phyloP scores from a whole-genome alignment of 176 grass and related monocot genomes.

The Cocos nucifera region DNA sequence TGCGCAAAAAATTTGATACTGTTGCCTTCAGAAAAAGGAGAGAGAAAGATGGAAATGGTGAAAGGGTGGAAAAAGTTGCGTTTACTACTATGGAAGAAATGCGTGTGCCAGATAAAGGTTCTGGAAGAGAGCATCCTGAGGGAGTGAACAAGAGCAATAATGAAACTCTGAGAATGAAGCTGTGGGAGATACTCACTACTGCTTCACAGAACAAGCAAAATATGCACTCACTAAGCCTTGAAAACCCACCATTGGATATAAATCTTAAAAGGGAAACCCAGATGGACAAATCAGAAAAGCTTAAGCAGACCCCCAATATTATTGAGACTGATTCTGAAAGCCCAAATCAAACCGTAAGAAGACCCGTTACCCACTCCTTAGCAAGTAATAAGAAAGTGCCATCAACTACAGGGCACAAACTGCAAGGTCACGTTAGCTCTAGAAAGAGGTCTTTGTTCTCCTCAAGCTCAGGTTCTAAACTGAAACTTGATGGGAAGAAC shows the following conservation, averaged over 20 bases:
- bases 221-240: slow-evolving; percentile 17
- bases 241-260: neutral
- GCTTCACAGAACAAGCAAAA: slow-evolving; percentile 67
- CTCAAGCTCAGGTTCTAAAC: slow-evolving; percentile 38
- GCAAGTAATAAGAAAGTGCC: slow-evolving; percentile 41
- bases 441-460: slow-evolving; percentile 61
- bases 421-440: slow-evolving; percentile 24
- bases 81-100: slow-evolving; percentile 32
- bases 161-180: slow-evolving; percentile 56
- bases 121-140: slow-evolving; percentile 7
- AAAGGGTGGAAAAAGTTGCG: slow-evolving; percentile 25
- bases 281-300: slow-evolving; percentile 27
- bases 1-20: slow-evolving; percentile 27
- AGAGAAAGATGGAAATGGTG: slow-evolving; percentile 30
- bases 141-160: slow-evolving; percentile 38
- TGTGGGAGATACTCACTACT: slow-evolving; percentile 81
- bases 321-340: slow-evolving; percentile 80
- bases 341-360: slow-evolving; percentile 48
- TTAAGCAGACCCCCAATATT: slow-evolving; percentile 56
- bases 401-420: slow-evolving; percentile 20
- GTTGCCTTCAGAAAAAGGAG: slow-evolving; percentile 39
- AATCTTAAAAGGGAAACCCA: slow-evolving; percentile 3
- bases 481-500: slow-evolving; percentile 27
- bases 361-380: slow-evolving; percentile 48
- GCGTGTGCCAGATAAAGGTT: neutral